Evolutionary conservation across 1,139 yeast species (phyloP).

Genomic region (Hanseniaspora uvarum): DNA sequence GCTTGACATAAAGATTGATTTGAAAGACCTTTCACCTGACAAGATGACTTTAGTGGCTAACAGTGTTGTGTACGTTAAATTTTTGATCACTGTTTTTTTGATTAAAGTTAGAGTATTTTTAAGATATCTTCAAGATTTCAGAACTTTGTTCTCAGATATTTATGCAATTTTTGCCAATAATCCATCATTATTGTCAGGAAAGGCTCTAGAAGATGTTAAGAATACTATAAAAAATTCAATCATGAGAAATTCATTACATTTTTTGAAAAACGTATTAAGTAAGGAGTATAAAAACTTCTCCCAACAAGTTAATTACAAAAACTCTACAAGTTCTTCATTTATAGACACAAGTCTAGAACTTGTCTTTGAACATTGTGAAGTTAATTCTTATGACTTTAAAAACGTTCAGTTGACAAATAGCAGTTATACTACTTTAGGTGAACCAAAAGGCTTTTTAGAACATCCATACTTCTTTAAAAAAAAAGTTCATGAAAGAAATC

Average conservation of each 20-base stretch:
- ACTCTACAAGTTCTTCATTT: not conserved
- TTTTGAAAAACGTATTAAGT: not conserved
- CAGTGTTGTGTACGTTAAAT: not conserved
- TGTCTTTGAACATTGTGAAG: not conserved
- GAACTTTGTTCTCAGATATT: not conserved
- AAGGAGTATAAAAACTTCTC: not conserved
- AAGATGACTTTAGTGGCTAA: not conserved
- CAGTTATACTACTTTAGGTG: not conserved
- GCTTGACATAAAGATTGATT: not conserved
- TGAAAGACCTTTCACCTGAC: not conserved
- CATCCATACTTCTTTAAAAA: not conserved
- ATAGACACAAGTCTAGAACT: not conserved
- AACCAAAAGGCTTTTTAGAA: not conserved
- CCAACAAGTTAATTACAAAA: not conserved
- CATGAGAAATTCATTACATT: not conserved
- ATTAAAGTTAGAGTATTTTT: not conserved
- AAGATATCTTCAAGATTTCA: slow-evolving; percentile 1
- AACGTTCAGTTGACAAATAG: not conserved
- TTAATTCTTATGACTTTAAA: not conserved
- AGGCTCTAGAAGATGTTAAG: not conserved
- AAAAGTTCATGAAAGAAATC: not conserved
- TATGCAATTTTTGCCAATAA: not conserved
- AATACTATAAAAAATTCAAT: not conserved
- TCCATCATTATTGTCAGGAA: not conserved
- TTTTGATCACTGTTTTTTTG: not conserved